Evolutionary conservation across 495 filamentous ascomycete species (phyloP), one percentile per base, ranked within the genome.

Genomic region (Tetracladium setigerum): DNA sequence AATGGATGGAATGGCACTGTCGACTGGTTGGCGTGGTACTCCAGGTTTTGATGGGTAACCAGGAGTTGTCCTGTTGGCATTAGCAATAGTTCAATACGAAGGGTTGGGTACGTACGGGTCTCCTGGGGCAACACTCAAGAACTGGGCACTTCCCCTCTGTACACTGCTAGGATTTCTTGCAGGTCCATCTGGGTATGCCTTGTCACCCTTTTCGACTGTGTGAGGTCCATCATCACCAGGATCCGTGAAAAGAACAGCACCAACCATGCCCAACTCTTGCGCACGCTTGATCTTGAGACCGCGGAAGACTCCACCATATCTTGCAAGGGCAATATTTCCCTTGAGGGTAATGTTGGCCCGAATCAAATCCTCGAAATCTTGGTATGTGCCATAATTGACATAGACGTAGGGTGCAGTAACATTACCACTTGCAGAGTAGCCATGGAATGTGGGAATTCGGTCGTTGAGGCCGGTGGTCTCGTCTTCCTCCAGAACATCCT

Each of bases 21-120:
- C 68, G 6, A 82, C 79, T 37, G 87, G 81, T 54, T 81, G 69
- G 15, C 92, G 81, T n/a, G 86, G 84, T 9, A 74, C 86, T 18
- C 86, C 94, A 8, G 90, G 92, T 61, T 91, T 89, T 0, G 90
- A 96, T 32, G 92, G 86, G 57, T 92, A 95, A 19, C 94, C 94
- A 15, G 89, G 88, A 0, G 92, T 98, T 2, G 92, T 97, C 44
- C 63, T 71, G 32, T 1, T 19, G 32, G 12, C 30, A 13, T 46
- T 31, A 49, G 24, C 31, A 52, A 35, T 27, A 33, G 5, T 27
- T 22, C 16, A 35, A 30, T 24, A 38, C 2, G 6, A 19, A 35
- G 9, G 15, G 8, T 18, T 30, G 18, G n/a, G 6, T 13, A 57
- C 70, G 62, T 67, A 77, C 71, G 77, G 77, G 46, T 82, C 78